Evolutionary conservation across 768 basidiomycete genomes (phyloP).

Genomic region (Neoboletus magnificus): DNA sequence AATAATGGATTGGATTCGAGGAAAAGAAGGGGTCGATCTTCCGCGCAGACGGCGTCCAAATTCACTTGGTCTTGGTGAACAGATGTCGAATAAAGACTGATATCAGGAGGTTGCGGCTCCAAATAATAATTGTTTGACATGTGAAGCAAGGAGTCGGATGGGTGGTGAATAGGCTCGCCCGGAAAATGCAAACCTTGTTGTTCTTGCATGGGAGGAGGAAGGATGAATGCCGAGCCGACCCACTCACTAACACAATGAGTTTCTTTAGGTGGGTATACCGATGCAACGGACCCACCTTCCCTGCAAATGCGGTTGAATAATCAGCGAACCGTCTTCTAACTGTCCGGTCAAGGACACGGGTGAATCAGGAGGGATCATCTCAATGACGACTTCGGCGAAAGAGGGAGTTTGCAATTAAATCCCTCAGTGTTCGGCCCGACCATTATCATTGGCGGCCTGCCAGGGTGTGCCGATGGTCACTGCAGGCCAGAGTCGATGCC

Average conservation of each 20-base stretch:
- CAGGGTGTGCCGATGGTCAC: not conserved
- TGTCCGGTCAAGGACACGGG: fast-evolving
- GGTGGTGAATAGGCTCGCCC: too few relatives aligned
- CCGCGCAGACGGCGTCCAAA: not conserved
- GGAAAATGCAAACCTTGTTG: not conserved
- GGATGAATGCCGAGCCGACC: not conserved
- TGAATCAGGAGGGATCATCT: not conserved
- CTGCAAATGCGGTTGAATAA: not conserved
- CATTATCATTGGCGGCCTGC: conserved; percentile 12
- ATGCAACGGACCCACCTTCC: not conserved
- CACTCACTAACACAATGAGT: not conserved
- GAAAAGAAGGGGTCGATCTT: not conserved
- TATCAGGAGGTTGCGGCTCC: not conserved
- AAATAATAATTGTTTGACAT: not conserved
- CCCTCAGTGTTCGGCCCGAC: not conserved
- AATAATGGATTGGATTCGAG: not conserved
- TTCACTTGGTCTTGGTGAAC: not conserved
- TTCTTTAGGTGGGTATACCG: not conserved
- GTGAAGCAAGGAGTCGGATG: not conserved
- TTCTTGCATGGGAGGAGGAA: not conserved
- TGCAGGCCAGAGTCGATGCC: not conserved
- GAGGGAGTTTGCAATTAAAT: not conserved
- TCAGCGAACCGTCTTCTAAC: too few relatives aligned
- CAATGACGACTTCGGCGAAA: not conserved
- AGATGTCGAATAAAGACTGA: not conserved